These are phyloP conservation scores for Cercophora sp. DNA, from an alignment of 495 filamentous ascomycete genomes.

Conservation along the genomic window DNA sequence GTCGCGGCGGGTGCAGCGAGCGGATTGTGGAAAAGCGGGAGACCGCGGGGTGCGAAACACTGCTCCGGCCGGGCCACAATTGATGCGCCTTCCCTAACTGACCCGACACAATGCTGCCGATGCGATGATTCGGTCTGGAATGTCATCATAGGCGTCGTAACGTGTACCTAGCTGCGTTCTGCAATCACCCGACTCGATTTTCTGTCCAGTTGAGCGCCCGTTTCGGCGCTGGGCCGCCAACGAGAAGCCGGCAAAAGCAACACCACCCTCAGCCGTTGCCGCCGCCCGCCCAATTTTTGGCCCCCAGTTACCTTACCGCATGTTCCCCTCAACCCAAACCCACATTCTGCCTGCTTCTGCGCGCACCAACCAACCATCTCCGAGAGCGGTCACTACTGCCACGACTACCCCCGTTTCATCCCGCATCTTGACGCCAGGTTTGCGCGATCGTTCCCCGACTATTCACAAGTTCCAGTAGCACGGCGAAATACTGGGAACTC, in stretches of 20 bases:
- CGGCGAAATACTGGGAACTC: no score
- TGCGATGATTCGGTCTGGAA: no score
- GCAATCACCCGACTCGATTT: constrained; percentile 7
- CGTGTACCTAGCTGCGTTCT: not conserved
- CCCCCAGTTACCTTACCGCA: constrained; percentile 9
- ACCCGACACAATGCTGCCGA: constrained; percentile 16
- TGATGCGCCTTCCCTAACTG: constrained; percentile 21
- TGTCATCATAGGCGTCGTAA: not conserved
- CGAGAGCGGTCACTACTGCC: constrained; percentile 30
- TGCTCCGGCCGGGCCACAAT: constrained; percentile 5
- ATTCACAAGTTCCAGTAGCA: no score
- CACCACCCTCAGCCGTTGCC: constrained; percentile 4
- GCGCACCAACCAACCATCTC: constrained; percentile 31
- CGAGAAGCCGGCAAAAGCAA: constrained; percentile 7
- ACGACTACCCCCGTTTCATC: constrained; percentile 29
- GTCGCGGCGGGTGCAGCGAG: no score
- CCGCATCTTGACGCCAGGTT: constrained; percentile 22
- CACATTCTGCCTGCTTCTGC: constrained; percentile 15
- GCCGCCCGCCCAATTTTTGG: constrained; percentile 9
- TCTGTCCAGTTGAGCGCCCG: not conserved
- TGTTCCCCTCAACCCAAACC: constrained; percentile 11
- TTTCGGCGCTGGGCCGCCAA: constrained; percentile 9
- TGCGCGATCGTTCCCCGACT: no score
- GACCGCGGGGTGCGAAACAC: constrained; percentile 10
- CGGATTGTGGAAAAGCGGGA: no score